Percentiles rank a stretch among this genome's conserved stretches.
Evolutionary conservation across 2,329 filamentous ascomycete genomes (phyloP).

Genomic region (Neofusicoccum sp.): DNA sequence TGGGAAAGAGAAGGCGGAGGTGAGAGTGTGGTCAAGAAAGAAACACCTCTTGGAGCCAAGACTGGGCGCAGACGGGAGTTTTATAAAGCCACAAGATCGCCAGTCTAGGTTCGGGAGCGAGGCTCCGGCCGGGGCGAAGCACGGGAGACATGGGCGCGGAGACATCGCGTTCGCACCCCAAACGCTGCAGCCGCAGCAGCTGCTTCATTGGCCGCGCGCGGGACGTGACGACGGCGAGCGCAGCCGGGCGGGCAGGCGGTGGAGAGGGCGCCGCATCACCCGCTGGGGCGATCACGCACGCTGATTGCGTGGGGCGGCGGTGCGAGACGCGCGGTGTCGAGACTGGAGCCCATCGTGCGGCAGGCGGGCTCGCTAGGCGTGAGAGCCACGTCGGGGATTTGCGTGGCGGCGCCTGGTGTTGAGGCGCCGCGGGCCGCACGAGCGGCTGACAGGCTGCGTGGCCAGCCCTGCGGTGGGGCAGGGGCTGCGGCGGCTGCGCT

Average conservation of each 20-base stretch:
- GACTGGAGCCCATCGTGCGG: neutral
- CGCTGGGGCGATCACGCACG: slow-evolving; percentile 1
- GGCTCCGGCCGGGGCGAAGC: neutral
- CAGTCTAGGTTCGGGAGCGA: neutral
- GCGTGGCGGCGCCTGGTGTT: neutral
- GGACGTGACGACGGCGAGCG: neutral
- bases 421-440: no score
- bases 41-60: slow-evolving; percentile 16
- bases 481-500: no score
- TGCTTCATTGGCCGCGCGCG: slow-evolving; percentile 5
- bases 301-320: neutral
- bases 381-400: neutral
- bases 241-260: neutral
- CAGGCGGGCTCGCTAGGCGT: neutral
- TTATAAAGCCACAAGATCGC: slow-evolving; percentile 2
- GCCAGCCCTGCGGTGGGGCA: no score
- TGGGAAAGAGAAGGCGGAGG: neutral
- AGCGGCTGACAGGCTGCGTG: slow-evolving; percentile 8
- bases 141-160: neutral
- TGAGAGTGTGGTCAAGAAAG: slow-evolving; percentile 7
- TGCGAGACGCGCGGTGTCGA: slow-evolving; percentile 2
- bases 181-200: neutral
- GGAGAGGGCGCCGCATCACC: neutral
- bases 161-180: neutral
- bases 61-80: neutral